Evolutionary conservation across 768 basidiomycete species (phyloP), one percentile per base, ranked within the genome.

Genomic region (Paxillus rubicundulus): DNA sequence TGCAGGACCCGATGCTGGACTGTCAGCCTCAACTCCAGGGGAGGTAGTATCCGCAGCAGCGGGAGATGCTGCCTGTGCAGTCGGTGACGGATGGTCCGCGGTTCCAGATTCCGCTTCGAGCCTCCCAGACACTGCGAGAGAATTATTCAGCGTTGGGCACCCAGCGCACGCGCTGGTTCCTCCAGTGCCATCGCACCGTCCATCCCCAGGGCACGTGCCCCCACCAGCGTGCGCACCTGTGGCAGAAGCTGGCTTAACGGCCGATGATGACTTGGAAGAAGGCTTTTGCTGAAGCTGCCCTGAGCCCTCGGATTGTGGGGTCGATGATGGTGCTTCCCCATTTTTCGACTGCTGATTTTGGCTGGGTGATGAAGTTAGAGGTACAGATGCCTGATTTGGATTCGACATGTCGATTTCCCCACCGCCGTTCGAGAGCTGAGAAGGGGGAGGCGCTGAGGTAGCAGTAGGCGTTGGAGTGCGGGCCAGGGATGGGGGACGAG

Each of bases 141-240:
- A 80, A 66, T 99, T 99, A 77, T 98, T 99, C 74, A 85, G 93
- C 30, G 96, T 95, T 12, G 97, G 97, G 70, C 97, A 99, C 41
- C 97, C 97, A 58, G 87, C 82, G 70, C 97, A 99, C 56, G 91
- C 87, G 54, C 83, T 84, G 58, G 92, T 85, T 48, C 97, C 97
- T 62, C 97, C 97, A 12, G 92, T 95, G 59, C 97, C 97, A 72
- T 99, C 92, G 73, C 97, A 99, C 60, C 91, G 82, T 32, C 97
- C 97, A 73, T 98, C 97, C 52, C 97, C 97, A 4, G 97, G 97
- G 71, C 97, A 99, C n/a, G 95, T 95, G 56, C 89, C 87, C 30
- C 68, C 66, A 51, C 61, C 54, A 64, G 56, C 46, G 60, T 61
- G 72, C 59, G 65, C 66, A 58, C 73, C 66, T 59, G 67, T 61